Base-by-base conservation (phyloP, 352 stramenopile species). In the Chrysophaeum taylorii region DNA sequence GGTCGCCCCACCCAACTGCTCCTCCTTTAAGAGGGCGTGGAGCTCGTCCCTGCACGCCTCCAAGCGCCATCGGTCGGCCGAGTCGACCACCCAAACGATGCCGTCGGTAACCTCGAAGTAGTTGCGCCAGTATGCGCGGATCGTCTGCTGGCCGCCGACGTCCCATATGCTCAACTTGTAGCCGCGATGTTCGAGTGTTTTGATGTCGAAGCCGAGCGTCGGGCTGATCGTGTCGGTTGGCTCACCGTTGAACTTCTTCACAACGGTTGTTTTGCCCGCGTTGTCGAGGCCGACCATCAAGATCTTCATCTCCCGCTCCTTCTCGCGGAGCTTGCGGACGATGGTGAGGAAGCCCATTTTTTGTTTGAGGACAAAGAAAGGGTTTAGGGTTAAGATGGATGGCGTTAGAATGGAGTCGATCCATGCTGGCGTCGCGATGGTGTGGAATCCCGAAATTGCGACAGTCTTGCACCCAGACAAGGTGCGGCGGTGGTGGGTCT, bases 71-170 rank as follows among this genome's bases (percentile, higher is more conserved):
- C 85, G 78, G 78, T 99, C 96, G 23, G 89, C 87, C 71, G 87
- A 96, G 75, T 99, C 96, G 7, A 99, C 90, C 2, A 99, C 96
- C 94, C 94, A 99, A 69, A 99, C 92, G 42, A 99, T 78, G 9
- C 93, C 95, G 78, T 99, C 95, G n/a, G 95, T 99, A 80, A 96
- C 81, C 83, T 99, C 95, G 79, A 97, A 99, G 83, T 99, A 99
- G 84, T 99, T 99, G 45, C 94, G 85, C 52, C 96, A 99, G 81
- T 99, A 99, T 5, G 94, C 91, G 27, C 94, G 89, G 66, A 99
- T 98, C 27, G 95, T 98, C 72, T 97, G 94, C 84, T 99, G 96
- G 36, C 95, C 96, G 68, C 95, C 96, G 57, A 99, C 92, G 80
- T 99, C 94, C 93, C 93, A 98, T 68, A 79, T 66, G 43, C 75